Base-by-base conservation (phyloP, 495 filamentous ascomycete species). In the Rusavskia elegans region DNA sequence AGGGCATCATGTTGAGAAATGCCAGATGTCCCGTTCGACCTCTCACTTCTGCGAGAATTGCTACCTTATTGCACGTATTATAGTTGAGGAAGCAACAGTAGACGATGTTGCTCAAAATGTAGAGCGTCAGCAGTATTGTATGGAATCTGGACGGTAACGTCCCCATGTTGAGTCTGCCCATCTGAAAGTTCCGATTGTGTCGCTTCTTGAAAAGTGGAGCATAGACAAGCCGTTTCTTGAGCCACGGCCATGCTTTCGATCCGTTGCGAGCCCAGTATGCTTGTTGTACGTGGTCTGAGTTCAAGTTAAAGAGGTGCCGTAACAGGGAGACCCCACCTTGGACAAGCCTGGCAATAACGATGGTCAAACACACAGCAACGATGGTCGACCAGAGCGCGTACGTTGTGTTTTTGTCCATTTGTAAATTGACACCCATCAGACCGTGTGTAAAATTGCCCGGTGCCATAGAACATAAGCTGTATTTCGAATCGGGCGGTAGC, bases 81-180 rank as follows among this genome's bases (percentile, higher is more conserved):
- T 84, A 78, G 56, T 94, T 82, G 57, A 82, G 73, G n/a, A 82
- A 71, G 49, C 83, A 69, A 60, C 85, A 88, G 63, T 90, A 95
- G 8, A 79, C 77, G 39, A 92, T 63, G 57, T 97, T 95, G 56
- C 77, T 83, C 13, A 72, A 69, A 20, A 90, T 63, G 65, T 95
- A 95, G 17, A 75, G 63, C 2, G 75, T 11, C 46, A 98, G 69
- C 57, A 97, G 73, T 27, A 88, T 64, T 5, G 83, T 77, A 57
- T 98, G 89, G 58, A 95, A 81, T 27, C 92, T 72, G 4, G 87
- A 85, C 1, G 92, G 92, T 17, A 98, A 68, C 0, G 89, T 95
- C 40, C 92, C 92, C 48, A 95, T 81, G 57, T 84, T 87, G 61
- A 96, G 55, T 10, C 75, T 74, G 30, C 84, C 88, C n/a, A 98